phyloP scores from a whole-genome alignment of 176 grass and related monocot genomes.

The Coix lacrymajobi region DNA sequence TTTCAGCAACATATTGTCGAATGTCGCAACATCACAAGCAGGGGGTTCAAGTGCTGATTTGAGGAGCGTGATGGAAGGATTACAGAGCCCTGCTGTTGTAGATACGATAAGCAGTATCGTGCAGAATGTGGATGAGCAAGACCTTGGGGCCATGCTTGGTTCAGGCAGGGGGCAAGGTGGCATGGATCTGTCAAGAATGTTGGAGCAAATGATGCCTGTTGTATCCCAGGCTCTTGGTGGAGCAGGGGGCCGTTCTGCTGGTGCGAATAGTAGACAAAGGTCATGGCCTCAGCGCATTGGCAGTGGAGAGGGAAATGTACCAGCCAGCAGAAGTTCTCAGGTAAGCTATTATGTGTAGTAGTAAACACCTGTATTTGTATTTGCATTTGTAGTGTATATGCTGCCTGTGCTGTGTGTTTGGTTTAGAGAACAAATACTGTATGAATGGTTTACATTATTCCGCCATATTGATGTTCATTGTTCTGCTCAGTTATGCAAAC shows the following conservation, averaged over 20 bases:
- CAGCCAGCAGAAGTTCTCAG: conserved; percentile 24
- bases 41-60: conserved; percentile 53
- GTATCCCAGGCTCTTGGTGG: conserved; percentile 77
- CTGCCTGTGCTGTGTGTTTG: background rate
- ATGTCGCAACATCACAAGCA: conserved; percentile 61
- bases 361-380: background rate
- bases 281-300: conserved; percentile 4
- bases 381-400: background rate
- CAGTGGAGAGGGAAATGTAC: background rate
- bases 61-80: conserved; percentile 72
- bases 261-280: conserved; percentile 27
- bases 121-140: conserved; percentile 64
- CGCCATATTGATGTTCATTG: background rate
- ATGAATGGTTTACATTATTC: background rate
- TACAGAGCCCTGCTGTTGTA: conserved; percentile 54
- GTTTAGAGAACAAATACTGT: background rate
- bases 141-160: conserved; percentile 39
- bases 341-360: conserved; percentile 19
- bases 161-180: conserved; percentile 50
- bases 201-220: conserved; percentile 92
- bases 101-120: conserved; percentile 63
- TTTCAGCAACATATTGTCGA: conserved; percentile 59
- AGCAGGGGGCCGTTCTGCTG: conserved; percentile 6
- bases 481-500: background rate
- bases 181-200: conserved; percentile 80